phyloP scores from a whole-genome alignment of 768 basidiomycete species.

The Collybiopsis confluens region DNA sequence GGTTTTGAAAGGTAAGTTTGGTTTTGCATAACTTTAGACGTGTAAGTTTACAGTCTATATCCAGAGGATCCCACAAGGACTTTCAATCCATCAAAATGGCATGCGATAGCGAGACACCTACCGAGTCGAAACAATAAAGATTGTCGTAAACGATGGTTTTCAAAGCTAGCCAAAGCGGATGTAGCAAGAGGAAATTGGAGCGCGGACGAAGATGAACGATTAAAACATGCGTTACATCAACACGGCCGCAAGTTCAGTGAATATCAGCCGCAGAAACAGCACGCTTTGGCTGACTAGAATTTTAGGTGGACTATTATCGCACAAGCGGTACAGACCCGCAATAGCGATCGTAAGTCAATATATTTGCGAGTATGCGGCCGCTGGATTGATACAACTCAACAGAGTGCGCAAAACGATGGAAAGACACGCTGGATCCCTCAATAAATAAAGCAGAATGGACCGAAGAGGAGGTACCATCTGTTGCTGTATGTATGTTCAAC shows the following conservation, averaged over 20 bases:
- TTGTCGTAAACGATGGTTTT: constrained; percentile 21
- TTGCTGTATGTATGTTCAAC: no score
- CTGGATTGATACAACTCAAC: constrained; percentile 15
- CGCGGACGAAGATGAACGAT: constrained; percentile 54
- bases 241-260: constrained; percentile 47
- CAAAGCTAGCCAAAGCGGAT: constrained; percentile 49
- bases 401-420: constrained; percentile 26
- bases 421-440: constrained; percentile 22
- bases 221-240: constrained; percentile 50
- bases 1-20: constrained; percentile 9
- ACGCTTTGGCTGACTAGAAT: no score
- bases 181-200: constrained; percentile 61
- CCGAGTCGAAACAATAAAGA: constrained; percentile 25
- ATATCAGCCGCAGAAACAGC: no score
- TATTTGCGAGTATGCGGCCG: not conserved
- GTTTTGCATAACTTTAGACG: not conserved
- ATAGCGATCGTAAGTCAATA: constrained; percentile 19
- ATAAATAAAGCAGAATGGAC: constrained; percentile 23
- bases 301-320: constrained; percentile 22
- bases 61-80: constrained; percentile 12
- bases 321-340: constrained; percentile 19
- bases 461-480: constrained; percentile 15
- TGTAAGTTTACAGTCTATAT: constrained; percentile 10
- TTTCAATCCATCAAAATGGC: constrained; percentile 12
- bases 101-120: constrained; percentile 15